Conservation (phyloP, 2,329 filamentous ascomycete genomes). For the Penicillium freii region DNA sequence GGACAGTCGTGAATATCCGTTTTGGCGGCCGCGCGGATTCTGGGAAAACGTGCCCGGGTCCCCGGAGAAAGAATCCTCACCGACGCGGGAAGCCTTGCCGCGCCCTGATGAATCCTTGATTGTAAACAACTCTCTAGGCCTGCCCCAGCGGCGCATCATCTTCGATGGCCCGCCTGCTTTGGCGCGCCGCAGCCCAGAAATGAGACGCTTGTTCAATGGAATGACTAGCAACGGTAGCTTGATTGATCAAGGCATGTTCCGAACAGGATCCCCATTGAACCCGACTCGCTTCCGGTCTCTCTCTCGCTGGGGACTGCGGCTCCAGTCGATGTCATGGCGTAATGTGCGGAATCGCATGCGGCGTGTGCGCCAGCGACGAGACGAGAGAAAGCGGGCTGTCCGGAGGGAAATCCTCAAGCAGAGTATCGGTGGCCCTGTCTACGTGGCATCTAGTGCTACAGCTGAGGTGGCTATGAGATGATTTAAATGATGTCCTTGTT, state of each 20-base stretch:
- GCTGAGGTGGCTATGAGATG: conserved; percentile 14
- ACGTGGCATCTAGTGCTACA: conserved; percentile 36
- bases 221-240: conserved; percentile 34
- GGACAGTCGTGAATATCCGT: conserved; percentile 55
- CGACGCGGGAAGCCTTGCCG: conserved; percentile 28
- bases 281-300: conserved; percentile 32
- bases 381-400: conserved; percentile 51
- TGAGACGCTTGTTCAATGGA: conserved; percentile 26
- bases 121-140: conserved; percentile 56
- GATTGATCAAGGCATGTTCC: conserved; percentile 29
- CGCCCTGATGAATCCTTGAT: conserved; percentile 38
- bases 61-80: conserved; percentile 37
- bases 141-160: conserved; percentile 51
- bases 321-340: conserved; percentile 53
- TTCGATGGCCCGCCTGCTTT: conserved; percentile 42
- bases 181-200: conserved; percentile 34
- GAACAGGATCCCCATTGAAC: conserved; percentile 34
- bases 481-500: conserved; percentile 2
- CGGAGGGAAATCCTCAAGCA: conserved; percentile 53
- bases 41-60: conserved; percentile 56
- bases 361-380: conserved; percentile 43
- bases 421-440: conserved; percentile 51
- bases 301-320: conserved; percentile 46
- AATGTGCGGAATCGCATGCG: conserved; percentile 50
- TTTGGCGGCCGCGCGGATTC: conserved; percentile 63